These are phyloP conservation scores for Trametes villosa DNA, from an alignment of 768 basidiomycete species.

Conservation along the genomic window DNA sequence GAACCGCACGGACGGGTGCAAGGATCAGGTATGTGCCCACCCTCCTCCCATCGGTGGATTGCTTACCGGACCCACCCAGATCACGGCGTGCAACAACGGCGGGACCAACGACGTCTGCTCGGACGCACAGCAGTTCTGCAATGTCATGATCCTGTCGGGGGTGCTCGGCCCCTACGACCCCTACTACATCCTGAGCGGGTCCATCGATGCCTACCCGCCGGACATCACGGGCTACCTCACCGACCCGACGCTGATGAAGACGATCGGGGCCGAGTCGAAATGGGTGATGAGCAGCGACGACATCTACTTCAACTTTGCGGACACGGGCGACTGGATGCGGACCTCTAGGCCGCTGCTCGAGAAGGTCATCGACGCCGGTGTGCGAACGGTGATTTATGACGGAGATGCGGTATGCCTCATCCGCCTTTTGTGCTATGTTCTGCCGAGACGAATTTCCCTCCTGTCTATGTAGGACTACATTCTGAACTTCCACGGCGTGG, in stretches of 20 bases:
- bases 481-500: conserved; percentile 57
- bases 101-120: conserved; percentile 55
- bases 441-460: too few species aligned
- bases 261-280: conserved; percentile 48
- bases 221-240: conserved; percentile 39
- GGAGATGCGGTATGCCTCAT: conserved; percentile 54
- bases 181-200: conserved; percentile 49
- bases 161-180: conserved; percentile 61
- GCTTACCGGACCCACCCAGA: conserved; percentile 39
- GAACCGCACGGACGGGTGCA: conserved; percentile 51
- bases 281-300: conserved; percentile 46
- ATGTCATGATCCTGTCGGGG: conserved; percentile 54
- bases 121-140: conserved; percentile 60
- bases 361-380: conserved; percentile 62
- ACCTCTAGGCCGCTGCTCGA: conserved; percentile 52
- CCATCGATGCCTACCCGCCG: conserved; percentile 55
- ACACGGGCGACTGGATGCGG: conserved; percentile 63
- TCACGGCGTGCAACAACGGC: conserved; percentile 55
- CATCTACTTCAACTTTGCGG: conserved; percentile 52
- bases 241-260: conserved; percentile 33
- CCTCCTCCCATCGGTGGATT: not conserved
- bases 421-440: too few species aligned
- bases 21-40: conserved; percentile 43
- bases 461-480: conserved; percentile 54
- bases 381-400: conserved; percentile 54